Evolutionary conservation across 805 yeast genomes (phyloP).

Genomic region (Pichia californica): DNA sequence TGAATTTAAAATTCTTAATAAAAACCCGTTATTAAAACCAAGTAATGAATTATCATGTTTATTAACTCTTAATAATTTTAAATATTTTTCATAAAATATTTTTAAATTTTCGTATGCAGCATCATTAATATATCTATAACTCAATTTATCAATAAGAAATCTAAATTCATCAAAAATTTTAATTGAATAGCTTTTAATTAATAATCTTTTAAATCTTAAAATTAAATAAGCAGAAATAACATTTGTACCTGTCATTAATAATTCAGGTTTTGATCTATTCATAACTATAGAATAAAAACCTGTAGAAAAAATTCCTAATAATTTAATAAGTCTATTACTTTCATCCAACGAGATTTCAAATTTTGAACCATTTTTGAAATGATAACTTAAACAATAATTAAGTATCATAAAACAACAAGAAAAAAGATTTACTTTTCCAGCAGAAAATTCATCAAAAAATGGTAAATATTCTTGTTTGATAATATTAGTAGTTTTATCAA

Average conservation of each 20-base stretch:
- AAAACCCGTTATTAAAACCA: too few relatives aligned
- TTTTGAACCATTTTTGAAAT: conserved; percentile 9
- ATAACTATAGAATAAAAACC: conserved; percentile 10
- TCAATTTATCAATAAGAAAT: too few relatives aligned
- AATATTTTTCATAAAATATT: too few relatives aligned
- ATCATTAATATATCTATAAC: too few relatives aligned
- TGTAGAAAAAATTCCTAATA: conserved; percentile 11
- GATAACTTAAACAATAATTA: conserved; percentile 10
- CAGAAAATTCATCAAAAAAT: conserved; percentile 1
- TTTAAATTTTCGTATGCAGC: too few relatives aligned
- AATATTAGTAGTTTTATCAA: conserved; percentile 4
- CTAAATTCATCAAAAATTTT: too few relatives aligned
- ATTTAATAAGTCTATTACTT: conserved; percentile 4
- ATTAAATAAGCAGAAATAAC: conserved; percentile 6
- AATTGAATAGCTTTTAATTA: not conserved
- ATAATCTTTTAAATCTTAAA: conserved; percentile 3
- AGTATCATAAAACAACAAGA: conserved; percentile 4
- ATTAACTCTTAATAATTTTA: too few relatives aligned
- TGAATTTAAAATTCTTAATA: too few relatives aligned
- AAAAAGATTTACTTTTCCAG: not conserved
- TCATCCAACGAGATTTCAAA: conserved; percentile 5
- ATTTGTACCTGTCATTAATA: not conserved
- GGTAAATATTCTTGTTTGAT: conserved; percentile 8
- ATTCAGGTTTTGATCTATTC: conserved; percentile 1
- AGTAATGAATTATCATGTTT: too few relatives aligned